Evolutionary conservation across 176 grass and related monocot genomes (phyloP).

Genomic region (Bromus sterilis): DNA sequence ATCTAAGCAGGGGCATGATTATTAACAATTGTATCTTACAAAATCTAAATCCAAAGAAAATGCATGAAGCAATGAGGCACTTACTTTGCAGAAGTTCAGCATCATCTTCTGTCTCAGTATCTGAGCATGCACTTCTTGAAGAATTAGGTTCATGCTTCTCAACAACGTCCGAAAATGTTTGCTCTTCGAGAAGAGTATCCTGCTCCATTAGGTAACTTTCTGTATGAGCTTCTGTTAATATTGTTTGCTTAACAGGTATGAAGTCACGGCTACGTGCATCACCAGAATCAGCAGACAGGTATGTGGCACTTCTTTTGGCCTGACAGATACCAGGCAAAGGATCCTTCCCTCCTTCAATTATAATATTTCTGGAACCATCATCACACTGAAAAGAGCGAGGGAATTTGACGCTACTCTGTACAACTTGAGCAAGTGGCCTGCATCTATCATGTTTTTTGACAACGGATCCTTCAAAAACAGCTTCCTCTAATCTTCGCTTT

Average conservation of each 20-base stretch:
- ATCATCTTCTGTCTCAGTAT: conserved; percentile 59
- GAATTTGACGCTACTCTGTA: conserved; percentile 43
- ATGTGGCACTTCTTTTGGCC: conserved; percentile 27
- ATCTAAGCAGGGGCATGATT: not conserved
- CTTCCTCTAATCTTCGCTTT: conserved; percentile 42
- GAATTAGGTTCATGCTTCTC: conserved; percentile 35
- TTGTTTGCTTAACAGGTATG: conserved; percentile 26
- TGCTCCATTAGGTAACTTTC: conserved; percentile 26
- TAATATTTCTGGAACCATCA: conserved; percentile 24
- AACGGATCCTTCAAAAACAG: conserved; percentile 37
- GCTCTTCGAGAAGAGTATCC: conserved; percentile 31
- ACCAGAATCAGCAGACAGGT: conserved; percentile 39
- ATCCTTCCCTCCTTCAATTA: conserved; percentile 27
- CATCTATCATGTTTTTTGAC: conserved; percentile 67
- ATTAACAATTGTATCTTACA: not conserved
- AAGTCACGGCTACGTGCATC: conserved; percentile 32
- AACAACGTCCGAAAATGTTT: conserved; percentile 34
- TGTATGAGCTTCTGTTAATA: conserved; percentile 19
- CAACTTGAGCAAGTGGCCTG: conserved; percentile 50
- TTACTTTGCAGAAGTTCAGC: conserved; percentile 35
- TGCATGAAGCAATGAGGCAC: not conserved
- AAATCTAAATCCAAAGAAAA: not conserved
- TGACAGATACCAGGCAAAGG: conserved; percentile 4
- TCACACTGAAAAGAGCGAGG: conserved; percentile 23
- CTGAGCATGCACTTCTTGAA: conserved; percentile 40